Base-by-base conservation (phyloP, 257 asterid genomes). In the Perilla frutescens region DNA sequence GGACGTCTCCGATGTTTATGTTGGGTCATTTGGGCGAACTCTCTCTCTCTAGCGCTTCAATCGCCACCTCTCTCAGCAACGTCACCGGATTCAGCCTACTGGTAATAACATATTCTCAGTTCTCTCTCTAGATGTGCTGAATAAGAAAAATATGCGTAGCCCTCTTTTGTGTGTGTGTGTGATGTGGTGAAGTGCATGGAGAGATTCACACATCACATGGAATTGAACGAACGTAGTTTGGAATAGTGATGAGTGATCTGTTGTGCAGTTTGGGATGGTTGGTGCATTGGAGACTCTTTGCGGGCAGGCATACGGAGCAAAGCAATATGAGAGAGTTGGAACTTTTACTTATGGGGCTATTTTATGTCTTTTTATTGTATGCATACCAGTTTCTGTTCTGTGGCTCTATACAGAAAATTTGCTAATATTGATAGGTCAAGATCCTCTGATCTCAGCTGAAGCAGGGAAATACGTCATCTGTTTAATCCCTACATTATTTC, bases 21-120 rank as follows among this genome's bases (percentile, higher is more conserved):
- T 6, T 91, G 58, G 96, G 96, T 0, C 95, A 86, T 73, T 75
- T 90, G 4, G 84, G 83, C 3, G 79, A 90, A 54, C 91, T 90
- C 61, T 48, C 85, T 13, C 84, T 89, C 10, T 86, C 96, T 1
- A 58, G 92, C n/a, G 89, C 90, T 34, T 72, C 95, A 3, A 78
- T 90, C 56, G 92, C 96, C 65, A 88, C 90, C 0, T 88, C 94
- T 31, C 57, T 72, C 70, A 50, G 70, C 82, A 62, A 86, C 40
- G 95, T 86, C 62, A 81, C 94, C 1, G 96, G 95, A 41, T 90
- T 70, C 84, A 88, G 95, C 71, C 14, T 90, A 14, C 73, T 90
- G 29, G 96, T 88, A 77, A 76, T 84, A 15, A 11, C 6, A 36
- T 61, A 6, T 34, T 11, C 20, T 4, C 7, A 11, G 11, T 39